These are phyloP conservation scores for Trichoderma sp. DNA, from an alignment of 2,329 filamentous ascomycete species.

Conservation along the genomic window DNA sequence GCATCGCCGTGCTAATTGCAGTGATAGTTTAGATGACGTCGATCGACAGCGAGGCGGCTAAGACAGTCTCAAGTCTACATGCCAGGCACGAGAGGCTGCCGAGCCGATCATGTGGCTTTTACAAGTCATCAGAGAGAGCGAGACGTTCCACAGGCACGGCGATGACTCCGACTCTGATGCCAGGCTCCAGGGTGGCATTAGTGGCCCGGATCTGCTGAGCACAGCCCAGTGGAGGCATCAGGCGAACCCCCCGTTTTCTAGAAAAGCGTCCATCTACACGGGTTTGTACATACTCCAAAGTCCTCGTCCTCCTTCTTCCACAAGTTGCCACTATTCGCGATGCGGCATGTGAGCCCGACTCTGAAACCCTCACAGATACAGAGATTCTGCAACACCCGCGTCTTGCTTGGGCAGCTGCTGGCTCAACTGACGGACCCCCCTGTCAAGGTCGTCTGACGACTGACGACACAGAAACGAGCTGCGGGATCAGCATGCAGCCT, in stretches of 20 bases:
- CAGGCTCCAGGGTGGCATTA: background rate
- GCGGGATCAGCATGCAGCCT: conserved; percentile 14
- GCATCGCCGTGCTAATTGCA: background rate
- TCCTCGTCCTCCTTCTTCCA: too few relatives aligned
- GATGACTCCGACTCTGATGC: background rate
- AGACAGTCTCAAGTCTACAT: background rate
- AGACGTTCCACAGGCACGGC: background rate
- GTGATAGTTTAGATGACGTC: too few relatives aligned
- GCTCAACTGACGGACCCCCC: background rate
- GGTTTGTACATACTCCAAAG: too few relatives aligned
- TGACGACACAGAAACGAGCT: background rate
- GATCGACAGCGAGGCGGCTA: background rate
- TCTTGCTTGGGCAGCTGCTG: background rate
- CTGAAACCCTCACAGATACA: background rate
- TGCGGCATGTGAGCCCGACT: background rate
- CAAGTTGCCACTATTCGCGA: background rate
- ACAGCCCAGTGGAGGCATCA: conserved; percentile 2
- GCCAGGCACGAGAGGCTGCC: background rate
- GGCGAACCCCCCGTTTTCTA: conserved; percentile 3
- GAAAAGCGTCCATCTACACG: background rate
- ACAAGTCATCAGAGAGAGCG: background rate
- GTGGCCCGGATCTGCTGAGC: conserved; percentile 3
- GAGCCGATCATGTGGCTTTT: conserved; percentile 1
- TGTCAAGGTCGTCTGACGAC: background rate
- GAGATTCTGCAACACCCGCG: background rate